Conservation (phyloP, 2,329 filamentous ascomycete genomes). For the Neurospora sp. region DNA sequence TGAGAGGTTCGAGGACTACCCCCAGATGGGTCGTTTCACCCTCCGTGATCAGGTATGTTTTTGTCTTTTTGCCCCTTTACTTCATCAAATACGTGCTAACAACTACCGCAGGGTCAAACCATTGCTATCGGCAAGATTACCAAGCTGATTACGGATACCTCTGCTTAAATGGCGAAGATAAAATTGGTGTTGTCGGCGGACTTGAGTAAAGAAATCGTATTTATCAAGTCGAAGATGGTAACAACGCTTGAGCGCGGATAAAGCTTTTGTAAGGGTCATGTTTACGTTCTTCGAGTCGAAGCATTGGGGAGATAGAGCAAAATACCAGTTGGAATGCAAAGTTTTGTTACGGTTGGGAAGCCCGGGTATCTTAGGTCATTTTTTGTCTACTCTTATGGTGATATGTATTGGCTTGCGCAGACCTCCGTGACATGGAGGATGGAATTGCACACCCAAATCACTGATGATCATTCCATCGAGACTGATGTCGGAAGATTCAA, state of each 20-base stretch:
- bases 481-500: neutral
- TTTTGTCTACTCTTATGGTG: neutral
- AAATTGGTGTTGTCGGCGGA: neutral
- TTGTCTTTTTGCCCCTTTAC: neutral
- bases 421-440: neutral
- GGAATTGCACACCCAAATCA: neutral
- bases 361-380: neutral
- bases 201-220: neutral
- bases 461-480: neutral
- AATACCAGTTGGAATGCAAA: neutral
- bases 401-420: neutral
- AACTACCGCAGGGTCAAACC: constrained; percentile 68
- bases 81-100: constrained; percentile 13
- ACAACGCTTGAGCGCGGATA: neutral
- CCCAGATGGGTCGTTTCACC: constrained; percentile 86
- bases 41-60: constrained; percentile 69
- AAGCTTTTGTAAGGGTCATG: neutral
- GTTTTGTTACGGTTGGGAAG: neutral
- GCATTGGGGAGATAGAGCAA: neutral
- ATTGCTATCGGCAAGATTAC: constrained; percentile 99
- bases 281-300: neutral
- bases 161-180: constrained; percentile 10
- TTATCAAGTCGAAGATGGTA: neutral
- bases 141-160: constrained; percentile 52
- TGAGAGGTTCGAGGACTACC: constrained; percentile 91